Evolutionary conservation across 306 rosid species (phyloP), one percentile per base, ranked within the genome.

Genomic region (Dalbergia oliveri): DNA sequence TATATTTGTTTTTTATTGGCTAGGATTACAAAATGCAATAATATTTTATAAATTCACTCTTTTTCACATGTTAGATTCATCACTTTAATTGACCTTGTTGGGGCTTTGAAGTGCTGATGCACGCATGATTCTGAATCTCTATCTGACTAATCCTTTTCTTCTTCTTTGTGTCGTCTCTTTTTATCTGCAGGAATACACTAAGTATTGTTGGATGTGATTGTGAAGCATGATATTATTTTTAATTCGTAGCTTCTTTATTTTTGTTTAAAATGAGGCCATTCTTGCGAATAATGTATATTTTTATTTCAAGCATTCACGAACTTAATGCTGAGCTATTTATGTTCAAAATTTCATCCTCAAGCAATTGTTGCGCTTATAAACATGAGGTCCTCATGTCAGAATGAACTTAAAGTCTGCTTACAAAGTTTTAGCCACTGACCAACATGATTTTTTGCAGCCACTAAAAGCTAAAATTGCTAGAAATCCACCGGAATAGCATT

Each of bases 131-230:
- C 31, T 26, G 31, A 26, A 2, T 26, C 31, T 26, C 3, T 26
- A 26, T 71, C 77, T 54, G 51, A 21, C 69, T 79, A 72, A 79
- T 50, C 65, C 7, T 49, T 59, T 72, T 83, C 39, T 47, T 13
- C 26, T 39, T 23, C 10, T 47, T 13, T 65, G 19, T 72, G 5
- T 49, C 23, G 21, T 78, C 66, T 84, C 69, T 11, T 69, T 63
- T 59, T 62, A 72, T 66, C 62, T 26, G 68, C 67, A 60, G 47
- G 73, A 18, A 75, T 31, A 79, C 87, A 84, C 87, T 68, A 84
- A 12, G 33, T 75, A 49, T 47, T 75, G 85, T 76, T 80, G 86
- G 88, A 50, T 6, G 7, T 37, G 31, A 26, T 26, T 53, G 61
- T 60, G 73, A 16, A 76, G 26, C 61, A 69, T n/a, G 26, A 26